These are phyloP conservation scores for Phytophthora syringae DNA, from an alignment of 352 stramenopile genomes.

Conservation along the genomic window DNA sequence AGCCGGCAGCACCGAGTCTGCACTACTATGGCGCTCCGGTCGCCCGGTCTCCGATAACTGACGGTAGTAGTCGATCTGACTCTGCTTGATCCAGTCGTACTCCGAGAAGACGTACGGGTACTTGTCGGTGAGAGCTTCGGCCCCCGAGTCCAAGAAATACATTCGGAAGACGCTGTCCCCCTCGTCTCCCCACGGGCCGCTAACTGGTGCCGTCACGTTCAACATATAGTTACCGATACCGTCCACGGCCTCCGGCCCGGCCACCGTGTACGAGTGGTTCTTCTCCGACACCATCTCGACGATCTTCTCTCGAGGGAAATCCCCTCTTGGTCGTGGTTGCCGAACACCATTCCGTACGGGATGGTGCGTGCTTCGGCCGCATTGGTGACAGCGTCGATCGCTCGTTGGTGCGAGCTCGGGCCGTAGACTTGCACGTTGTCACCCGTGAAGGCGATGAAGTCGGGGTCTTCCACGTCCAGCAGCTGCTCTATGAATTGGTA, in stretches of 20 bases:
- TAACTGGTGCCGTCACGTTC: constrained; percentile 41
- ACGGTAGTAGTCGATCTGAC: constrained; percentile 56
- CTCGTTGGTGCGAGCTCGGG: constrained; percentile 33
- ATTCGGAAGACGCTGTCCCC: constrained; percentile 54
- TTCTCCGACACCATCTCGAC: constrained; percentile 37
- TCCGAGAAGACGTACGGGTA: constrained; percentile 43
- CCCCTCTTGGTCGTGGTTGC: constrained; percentile 68
- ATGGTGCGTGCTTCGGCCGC: constrained; percentile 49
- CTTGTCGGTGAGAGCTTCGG: constrained; percentile 28
- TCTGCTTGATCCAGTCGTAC: constrained; percentile 65
- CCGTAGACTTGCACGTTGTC: constrained; percentile 58
- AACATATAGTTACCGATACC: constrained; percentile 70
- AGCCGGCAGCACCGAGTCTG: constrained; percentile 34
- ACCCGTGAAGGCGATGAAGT: constrained; percentile 64
- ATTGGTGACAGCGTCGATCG: constrained; percentile 45
- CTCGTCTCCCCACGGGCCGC: constrained; percentile 37
- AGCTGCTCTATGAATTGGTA: constrained; percentile 53
- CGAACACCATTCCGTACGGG: constrained; percentile 63
- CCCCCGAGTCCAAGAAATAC: constrained; percentile 68
- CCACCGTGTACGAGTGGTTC: constrained; percentile 50
- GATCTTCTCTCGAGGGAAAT: constrained; percentile 46
- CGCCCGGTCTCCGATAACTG: constrained; percentile 34
- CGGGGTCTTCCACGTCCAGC: constrained; percentile 54
- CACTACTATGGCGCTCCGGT: constrained; percentile 23
- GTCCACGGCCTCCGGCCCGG: constrained; percentile 40